These are phyloP conservation scores for Calocera viscosa DNA, from an alignment of 768 basidiomycete genomes.

Conservation along the genomic window DNA sequence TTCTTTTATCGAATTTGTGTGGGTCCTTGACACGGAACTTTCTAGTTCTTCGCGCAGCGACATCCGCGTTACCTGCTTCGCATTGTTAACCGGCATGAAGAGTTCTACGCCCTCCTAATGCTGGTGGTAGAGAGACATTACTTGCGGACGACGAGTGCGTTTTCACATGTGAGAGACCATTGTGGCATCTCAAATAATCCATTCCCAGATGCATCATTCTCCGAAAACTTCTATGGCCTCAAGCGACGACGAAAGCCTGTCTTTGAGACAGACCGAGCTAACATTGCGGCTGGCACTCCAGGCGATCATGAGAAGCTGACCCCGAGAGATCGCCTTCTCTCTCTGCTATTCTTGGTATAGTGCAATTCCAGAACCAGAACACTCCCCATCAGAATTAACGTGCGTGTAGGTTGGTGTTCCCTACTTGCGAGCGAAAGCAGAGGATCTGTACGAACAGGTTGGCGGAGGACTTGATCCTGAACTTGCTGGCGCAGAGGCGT, in stretches of 20 bases:
- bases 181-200: neutral
- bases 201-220: conserved; percentile 72
- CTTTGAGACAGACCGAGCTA: conserved; percentile 55
- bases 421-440: conserved; percentile 76
- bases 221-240: conserved; percentile 92
- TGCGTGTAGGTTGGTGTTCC: conserved; percentile 63
- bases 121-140: conserved; percentile 84
- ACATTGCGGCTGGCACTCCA: conserved; percentile 53
- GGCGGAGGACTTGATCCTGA: conserved; percentile 72
- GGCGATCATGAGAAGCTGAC: conserved; percentile 55
- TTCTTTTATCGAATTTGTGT: neutral
- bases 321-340: conserved; percentile 54
- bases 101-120: conserved; percentile 85
- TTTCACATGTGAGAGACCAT: neutral
- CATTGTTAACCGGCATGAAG: conserved; percentile 89
- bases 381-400: conserved; percentile 1
- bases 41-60: conserved; percentile 82
- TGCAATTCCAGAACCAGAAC: neutral
- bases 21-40: neutral
- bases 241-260: conserved; percentile 63
- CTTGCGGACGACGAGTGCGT: conserved; percentile 69
- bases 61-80: conserved; percentile 86
- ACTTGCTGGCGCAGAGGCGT: conserved; percentile 39
- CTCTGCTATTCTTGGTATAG: conserved; percentile 67
- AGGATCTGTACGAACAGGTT: conserved; percentile 80